Base-by-base conservation (phyloP, 2,329 filamentous ascomycete genomes). In the Rhinocladiella mackenziei region DNA sequence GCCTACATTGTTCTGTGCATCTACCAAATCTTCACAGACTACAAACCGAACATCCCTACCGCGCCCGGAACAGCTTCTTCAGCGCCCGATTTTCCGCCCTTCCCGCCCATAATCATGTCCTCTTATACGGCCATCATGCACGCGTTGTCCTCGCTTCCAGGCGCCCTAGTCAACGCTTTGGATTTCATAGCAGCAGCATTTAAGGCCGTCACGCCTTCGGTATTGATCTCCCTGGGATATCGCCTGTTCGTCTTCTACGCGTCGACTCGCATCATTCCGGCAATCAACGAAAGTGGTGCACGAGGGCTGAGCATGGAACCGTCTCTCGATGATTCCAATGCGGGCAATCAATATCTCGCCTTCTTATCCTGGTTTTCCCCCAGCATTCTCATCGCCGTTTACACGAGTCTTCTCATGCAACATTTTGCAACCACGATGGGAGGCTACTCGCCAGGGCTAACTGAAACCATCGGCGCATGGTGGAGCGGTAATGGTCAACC, bases 11-110 rank as follows among this genome's bases (percentile, higher is more conserved):
- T 95, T n/a, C 82, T 98, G 51, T 97, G 91, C 71, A 86, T 97
- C 61, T 98, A 97, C 70, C 92, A 98, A 66, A 97, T 97, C 65
- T 97, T 97, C 66, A 98, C 92, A 59, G 92, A 98, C 68, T 97
- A 97, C 68, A 80, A 91, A 56, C 89, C 92, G 2, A 89, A 86
- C 3, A 66, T 77, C 13, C 80, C 77, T 19, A 17, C 49, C 29
- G 43, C 49, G 8, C 71, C 75, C 22, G 75, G 80, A 20, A 63
- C 65, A 11, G 75, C 75, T 34, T 68, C 69, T 11, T 60, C 65
- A 4, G 62, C 69, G 48, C 81, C 86, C n/a, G 89, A 94, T 18
- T 92, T 97, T 50, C 92, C 92, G 28, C 92, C 92, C n/a, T 75
- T 98, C 31, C 92, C 92, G 10, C 92, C 92, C 1, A 89, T 97